Evolutionary conservation across 2,329 filamentous ascomycete genomes (phyloP).

Genomic region (Diaporthe sp.): DNA sequence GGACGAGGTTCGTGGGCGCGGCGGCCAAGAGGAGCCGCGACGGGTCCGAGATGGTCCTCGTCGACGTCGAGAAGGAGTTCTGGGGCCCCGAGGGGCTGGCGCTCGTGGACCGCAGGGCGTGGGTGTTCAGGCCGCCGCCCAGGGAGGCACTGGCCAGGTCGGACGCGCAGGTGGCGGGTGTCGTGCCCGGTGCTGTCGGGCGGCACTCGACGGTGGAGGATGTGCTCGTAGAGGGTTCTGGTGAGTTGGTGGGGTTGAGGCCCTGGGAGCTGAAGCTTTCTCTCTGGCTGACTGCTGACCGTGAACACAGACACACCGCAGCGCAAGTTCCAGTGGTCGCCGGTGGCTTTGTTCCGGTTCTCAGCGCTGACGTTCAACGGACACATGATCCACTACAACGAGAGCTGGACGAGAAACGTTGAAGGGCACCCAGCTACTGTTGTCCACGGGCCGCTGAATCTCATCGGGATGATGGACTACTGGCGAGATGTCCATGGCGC

Average conservation of each 20-base stretch:
- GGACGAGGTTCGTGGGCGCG: conserved; percentile 49
- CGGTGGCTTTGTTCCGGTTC: conserved; percentile 79
- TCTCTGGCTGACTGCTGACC: conserved; percentile 3
- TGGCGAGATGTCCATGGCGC: conserved; percentile 66
- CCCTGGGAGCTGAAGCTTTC: no score
- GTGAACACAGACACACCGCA: neutral
- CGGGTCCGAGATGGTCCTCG: conserved; percentile 74
- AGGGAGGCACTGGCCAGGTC: neutral
- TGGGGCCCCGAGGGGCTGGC: conserved; percentile 64
- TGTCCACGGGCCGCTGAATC: conserved; percentile 85
- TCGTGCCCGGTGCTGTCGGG: neutral
- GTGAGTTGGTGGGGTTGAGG: neutral
- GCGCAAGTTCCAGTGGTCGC: conserved; percentile 59
- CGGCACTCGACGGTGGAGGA: conserved; percentile 33
- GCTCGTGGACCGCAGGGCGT: conserved; percentile 67
- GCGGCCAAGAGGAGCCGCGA: conserved; percentile 67
- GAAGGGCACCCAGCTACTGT: conserved; percentile 80
- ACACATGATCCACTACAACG: conserved; percentile 87
- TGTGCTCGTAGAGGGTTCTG: conserved; percentile 21
- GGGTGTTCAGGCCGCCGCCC: conserved; percentile 37
- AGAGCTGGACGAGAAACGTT: conserved; percentile 72
- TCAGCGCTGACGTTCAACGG: conserved; percentile 89
- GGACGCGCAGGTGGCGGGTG: neutral
- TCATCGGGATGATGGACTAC: conserved; percentile 80
- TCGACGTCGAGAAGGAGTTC: conserved; percentile 74